phyloP scores from a whole-genome alignment of 768 basidiomycete species.

The Amylocystis lapponica region DNA sequence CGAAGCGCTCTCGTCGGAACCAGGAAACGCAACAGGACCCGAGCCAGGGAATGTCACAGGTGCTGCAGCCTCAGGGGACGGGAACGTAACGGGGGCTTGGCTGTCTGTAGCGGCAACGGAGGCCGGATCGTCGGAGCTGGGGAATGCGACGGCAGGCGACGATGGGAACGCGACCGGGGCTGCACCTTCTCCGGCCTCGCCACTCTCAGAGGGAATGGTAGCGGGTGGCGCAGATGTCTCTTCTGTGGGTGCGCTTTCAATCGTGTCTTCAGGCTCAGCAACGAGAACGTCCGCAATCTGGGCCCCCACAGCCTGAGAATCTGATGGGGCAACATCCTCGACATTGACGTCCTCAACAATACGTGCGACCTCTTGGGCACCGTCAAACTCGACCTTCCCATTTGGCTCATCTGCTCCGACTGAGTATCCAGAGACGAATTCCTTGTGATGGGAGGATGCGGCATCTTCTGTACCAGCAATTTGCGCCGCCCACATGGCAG shows the following conservation, averaged over 20 bases:
- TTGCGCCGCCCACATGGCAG: slow-evolving; percentile 87
- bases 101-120: slow-evolving; percentile 13
- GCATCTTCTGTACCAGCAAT: slow-evolving; percentile 57
- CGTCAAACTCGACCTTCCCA: slow-evolving; percentile 3
- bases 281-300: slow-evolving; percentile 16
- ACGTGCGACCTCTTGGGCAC: slow-evolving; percentile 3
- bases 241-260: slow-evolving; percentile 11
- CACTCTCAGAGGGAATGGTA: slow-evolving; percentile 9
- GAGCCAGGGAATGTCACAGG: slow-evolving; percentile 31
- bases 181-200: slow-evolving; percentile 9
- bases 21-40: slow-evolving; percentile 28
- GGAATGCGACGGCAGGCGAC: slow-evolving; percentile 16
- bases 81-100: slow-evolving; percentile 27
- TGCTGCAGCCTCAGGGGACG: slow-evolving; percentile 20
- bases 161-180: slow-evolving; percentile 7
- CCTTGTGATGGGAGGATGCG: slow-evolving; percentile 31
- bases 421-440: slow-evolving; percentile 40
- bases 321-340: slow-evolving; percentile 5
- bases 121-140: slow-evolving; percentile 21
- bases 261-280: slow-evolving; percentile 5
- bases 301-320: neutral
- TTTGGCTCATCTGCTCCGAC: slow-evolving; percentile 19
- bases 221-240: slow-evolving; percentile 6
- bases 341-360: slow-evolving; percentile 7
- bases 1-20: slow-evolving; percentile 25